Evolutionary conservation across 495 filamentous ascomycete genomes (phyloP).

Genomic region (Xylaria acuta): DNA sequence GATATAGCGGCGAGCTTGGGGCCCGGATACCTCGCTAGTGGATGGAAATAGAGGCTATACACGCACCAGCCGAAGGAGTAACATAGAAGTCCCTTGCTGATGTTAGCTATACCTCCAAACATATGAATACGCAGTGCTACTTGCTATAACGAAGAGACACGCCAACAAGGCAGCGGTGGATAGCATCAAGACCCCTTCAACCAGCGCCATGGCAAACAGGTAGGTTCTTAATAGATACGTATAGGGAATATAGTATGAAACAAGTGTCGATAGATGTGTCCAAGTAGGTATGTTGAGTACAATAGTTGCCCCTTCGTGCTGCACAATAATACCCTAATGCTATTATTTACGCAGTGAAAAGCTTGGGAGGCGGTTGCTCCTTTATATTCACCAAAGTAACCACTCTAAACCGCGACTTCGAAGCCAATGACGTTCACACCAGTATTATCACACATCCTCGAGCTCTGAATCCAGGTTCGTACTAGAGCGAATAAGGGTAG

Average conservation of each 20-base stretch:
- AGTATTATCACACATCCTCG: neutral
- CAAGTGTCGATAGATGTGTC: neutral
- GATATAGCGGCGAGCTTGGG: slow-evolving; percentile 46
- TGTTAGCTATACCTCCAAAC: neutral
- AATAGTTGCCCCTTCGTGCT: neutral
- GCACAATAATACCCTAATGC: neutral
- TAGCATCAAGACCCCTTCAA: neutral
- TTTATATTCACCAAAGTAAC: neutral
- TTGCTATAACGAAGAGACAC: neutral
- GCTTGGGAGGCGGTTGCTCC: neutral
- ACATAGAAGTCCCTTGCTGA: neutral
- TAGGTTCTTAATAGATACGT: neutral
- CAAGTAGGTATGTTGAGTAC: neutral
- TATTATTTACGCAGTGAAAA: neutral
- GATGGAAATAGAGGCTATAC: slow-evolving; percentile 48
- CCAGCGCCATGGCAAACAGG: neutral
- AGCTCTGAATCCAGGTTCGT: neutral
- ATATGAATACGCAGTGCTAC: neutral
- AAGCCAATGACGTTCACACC: neutral
- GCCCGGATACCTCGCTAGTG: slow-evolving; percentile 49
- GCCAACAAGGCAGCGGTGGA: neutral
- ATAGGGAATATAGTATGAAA: neutral
- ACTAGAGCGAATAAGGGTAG: neutral
- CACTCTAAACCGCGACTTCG: neutral
- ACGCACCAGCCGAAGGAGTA: slow-evolving; percentile 33